Percentiles rank a stretch among this genome's conserved stretches.
Evolutionary conservation across 2,329 filamentous ascomycete genomes (phyloP).

Genomic region (Scytalidium sp.): DNA sequence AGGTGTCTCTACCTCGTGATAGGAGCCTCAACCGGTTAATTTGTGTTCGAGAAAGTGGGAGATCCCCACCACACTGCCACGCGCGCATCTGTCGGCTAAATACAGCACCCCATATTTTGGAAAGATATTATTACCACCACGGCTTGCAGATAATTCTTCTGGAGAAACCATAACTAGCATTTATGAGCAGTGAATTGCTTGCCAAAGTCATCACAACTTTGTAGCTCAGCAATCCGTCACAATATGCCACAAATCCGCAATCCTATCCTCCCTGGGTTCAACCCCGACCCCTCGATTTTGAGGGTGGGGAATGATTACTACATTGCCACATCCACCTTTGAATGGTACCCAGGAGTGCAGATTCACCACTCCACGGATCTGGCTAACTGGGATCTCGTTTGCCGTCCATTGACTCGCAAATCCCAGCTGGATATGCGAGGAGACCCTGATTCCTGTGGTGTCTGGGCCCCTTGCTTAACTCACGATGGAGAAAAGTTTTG

Average conservation of each 20-base stretch:
- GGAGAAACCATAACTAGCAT: too few species aligned
- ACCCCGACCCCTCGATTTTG: slow-evolving; percentile 51
- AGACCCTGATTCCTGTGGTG: slow-evolving; percentile 56
- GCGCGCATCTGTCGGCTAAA: too few species aligned
- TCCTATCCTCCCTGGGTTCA: slow-evolving; percentile 51
- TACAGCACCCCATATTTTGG: too few species aligned
- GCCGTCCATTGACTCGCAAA: slow-evolving; percentile 46
- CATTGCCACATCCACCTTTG: slow-evolving; percentile 51
- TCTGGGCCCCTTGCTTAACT: slow-evolving; percentile 64
- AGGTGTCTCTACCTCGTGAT: too few species aligned
- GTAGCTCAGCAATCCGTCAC: too few species aligned
- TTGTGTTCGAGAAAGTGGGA: too few species aligned
- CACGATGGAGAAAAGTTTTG: slow-evolving; percentile 60
- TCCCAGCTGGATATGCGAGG: slow-evolving; percentile 55
- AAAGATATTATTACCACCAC: too few species aligned
- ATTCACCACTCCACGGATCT: slow-evolving; percentile 49
- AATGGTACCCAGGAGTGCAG: slow-evolving; percentile 50
- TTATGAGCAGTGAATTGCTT: too few species aligned
- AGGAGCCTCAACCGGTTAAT: too few species aligned
- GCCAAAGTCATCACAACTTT: too few species aligned
- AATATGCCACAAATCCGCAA: slow-evolving; percentile 21
- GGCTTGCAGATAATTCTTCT: too few species aligned
- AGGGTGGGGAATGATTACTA: slow-evolving; percentile 48
- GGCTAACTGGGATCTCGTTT: slow-evolving; percentile 35
- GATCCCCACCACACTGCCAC: too few species aligned